Base-by-base conservation (phyloP, 1,284 basidiomycete species). In the Sutorius eximius region DNA sequence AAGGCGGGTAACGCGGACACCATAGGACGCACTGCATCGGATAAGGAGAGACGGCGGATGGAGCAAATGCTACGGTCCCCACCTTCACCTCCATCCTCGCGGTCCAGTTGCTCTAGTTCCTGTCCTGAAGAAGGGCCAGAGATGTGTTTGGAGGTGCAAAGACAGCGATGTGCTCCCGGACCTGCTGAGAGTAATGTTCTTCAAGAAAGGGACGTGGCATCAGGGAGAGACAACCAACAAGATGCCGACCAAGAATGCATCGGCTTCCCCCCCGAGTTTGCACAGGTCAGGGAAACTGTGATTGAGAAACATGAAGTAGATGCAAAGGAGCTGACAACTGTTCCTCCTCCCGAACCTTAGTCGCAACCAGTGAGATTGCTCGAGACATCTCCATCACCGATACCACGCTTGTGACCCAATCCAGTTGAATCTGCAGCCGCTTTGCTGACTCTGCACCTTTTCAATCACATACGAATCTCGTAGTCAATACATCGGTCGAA, bases 21-120 rank as follows among this genome's bases (percentile, higher is more conserved):
- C 24, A 44, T 59, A 34, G 52, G 27, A 49, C 53, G 53, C 52
- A 59, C 49, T 40, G 45, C 53, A 27, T 62, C 68, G 30, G 65
- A 69, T 53, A 56, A 61, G 51, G 69, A 68, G 44, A 65, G 67
- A 42, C 22, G 37, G 48, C 59, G 66, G 46, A 58, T 69, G 60
- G 64, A 65, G 11, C 64, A 71, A 54, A 44, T 68, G 34, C 45
- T 70, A 18, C 54, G 33, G 16, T 55, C 53, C 36, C 40, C 47
- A 0, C 52, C 58, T 32, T 51, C 56, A 11, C 40, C 48, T 24
- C 15, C 51, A 15, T 24, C 53, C 9, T 40, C 53, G 18, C 40
- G 16, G 45, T 53, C 56, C 20, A 36, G 42, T 45, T 40, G 22
- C 6, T 52, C 59, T 20, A 30, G 44, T 34, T 29, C 34, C 16